These are phyloP conservation scores for Coccomyxa sp. DNA, from an alignment of 139 green algal species.

Conservation along the genomic window DNA sequence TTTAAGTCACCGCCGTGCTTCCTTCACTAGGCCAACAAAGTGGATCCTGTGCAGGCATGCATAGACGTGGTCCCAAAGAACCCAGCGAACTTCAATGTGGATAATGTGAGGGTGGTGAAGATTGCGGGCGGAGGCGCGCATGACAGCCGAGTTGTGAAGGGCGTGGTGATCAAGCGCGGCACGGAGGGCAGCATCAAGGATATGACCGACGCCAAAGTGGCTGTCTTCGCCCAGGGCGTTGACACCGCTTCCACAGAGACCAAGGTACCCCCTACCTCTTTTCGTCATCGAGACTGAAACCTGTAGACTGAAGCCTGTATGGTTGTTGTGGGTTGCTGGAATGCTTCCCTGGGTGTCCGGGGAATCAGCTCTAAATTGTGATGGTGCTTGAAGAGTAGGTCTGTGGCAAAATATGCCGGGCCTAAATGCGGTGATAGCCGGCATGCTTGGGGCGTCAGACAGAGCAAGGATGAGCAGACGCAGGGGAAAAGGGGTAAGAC, in stretches of 20 bases:
- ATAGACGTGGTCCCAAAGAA: constrained; percentile 93
- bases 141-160: constrained; percentile 45
- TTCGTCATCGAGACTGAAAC: background rate
- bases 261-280: constrained; percentile 48
- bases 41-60: constrained; percentile 57
- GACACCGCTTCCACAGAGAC: constrained; percentile 83
- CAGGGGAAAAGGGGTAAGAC: no score
- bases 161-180: constrained; percentile 64
- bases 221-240: constrained; percentile 72
- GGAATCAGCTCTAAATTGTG: no score
- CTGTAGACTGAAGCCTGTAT: background rate
- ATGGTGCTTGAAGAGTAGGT: no score
- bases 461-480: no score
- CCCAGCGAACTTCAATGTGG: constrained; percentile 96
- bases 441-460: no score
- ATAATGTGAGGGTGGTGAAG: constrained; percentile 97
- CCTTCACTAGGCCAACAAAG: no score
- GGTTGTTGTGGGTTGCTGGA: no score
- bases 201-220: constrained; percentile 86
- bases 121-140: constrained; percentile 68
- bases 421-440: no score
- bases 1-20: no score
- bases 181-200: constrained; percentile 80
- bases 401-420: no score
- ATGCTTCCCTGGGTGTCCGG: no score